These are phyloP conservation scores for Eremothecium cymbalariae DNA, from an alignment of 1,139 yeast species.

Conservation along the genomic window DNA sequence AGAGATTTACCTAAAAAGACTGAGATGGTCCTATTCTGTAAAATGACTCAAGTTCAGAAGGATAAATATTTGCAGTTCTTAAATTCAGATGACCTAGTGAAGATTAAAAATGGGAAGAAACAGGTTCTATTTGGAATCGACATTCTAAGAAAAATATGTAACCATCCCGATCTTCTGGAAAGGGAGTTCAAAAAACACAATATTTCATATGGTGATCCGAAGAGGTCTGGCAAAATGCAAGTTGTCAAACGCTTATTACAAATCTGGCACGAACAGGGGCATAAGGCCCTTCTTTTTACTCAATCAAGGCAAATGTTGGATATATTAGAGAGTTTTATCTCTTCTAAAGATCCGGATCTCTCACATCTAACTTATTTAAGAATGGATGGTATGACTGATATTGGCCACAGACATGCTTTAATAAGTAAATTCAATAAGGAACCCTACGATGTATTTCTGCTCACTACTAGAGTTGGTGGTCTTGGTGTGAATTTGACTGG, in stretches of 20 bases:
- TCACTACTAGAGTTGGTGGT: slow-evolving; percentile 95
- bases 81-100: slow-evolving; percentile 63
- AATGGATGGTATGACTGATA: slow-evolving; percentile 94
- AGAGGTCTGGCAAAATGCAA: slow-evolving; percentile 82
- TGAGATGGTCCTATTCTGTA: slow-evolving; percentile 90
- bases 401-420: slow-evolving; percentile 60
- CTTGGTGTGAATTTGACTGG: slow-evolving; percentile 91
- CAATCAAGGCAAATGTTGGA: slow-evolving; percentile 94
- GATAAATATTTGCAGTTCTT: slow-evolving; percentile 66
- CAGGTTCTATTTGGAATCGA: slow-evolving; percentile 89
- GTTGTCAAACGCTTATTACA: slow-evolving; percentile 70
- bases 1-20: slow-evolving; percentile 87
- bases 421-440: slow-evolving; percentile 75
- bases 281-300: slow-evolving; percentile 73
- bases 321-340: slow-evolving; percentile 64
- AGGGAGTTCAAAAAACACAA: slow-evolving; percentile 40
- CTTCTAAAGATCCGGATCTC: slow-evolving; percentile 36
- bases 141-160: slow-evolving; percentile 80
- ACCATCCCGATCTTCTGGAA: slow-evolving; percentile 85
- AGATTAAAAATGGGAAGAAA: slow-evolving; percentile 67
- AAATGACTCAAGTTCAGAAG: slow-evolving; percentile 68
- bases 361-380: slow-evolving; percentile 49
- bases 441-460: slow-evolving; percentile 53
- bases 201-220: slow-evolving; percentile 53
- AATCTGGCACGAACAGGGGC: slow-evolving; percentile 70